These are phyloP conservation scores for Glutinoglossum americanum DNA, from an alignment of 495 filamentous ascomycete genomes.

Conservation along the genomic window DNA sequence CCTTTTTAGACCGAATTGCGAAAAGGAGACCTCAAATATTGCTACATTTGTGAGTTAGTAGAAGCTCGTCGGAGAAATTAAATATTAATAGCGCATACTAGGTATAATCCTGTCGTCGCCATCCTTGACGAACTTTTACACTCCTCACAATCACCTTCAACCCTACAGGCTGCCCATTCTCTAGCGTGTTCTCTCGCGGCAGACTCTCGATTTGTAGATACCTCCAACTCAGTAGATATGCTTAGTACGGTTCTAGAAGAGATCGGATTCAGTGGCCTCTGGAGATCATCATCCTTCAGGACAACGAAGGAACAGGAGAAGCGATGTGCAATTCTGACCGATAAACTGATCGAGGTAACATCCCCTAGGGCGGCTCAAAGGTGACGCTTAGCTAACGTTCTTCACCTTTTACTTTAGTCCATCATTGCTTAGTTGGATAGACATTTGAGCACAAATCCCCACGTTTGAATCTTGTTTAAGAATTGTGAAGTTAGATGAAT, in stretches of 20 bases:
- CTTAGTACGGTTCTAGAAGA: slow-evolving; percentile 27
- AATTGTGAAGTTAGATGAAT: no score
- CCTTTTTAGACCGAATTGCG: no score
- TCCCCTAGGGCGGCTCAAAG: not conserved
- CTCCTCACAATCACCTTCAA: slow-evolving; percentile 27
- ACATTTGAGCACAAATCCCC: not conserved
- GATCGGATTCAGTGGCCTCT: slow-evolving; percentile 34
- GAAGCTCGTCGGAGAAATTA: not conserved
- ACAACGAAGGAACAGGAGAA: slow-evolving; percentile 24
- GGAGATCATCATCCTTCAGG: slow-evolving; percentile 26
- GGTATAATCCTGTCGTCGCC: slow-evolving; percentile 25
- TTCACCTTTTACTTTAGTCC: not conserved
- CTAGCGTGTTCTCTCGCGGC: slow-evolving; percentile 28
- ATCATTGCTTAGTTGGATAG: not conserved
- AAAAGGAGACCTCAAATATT: no score
- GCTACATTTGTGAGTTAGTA: no score
- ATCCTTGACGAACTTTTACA: slow-evolving; percentile 32
- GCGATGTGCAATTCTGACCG: slow-evolving; percentile 28
- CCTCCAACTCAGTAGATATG: slow-evolving; percentile 17
- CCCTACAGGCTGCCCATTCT: slow-evolving; percentile 28
- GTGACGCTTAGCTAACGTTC: not conserved
- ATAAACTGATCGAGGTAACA: slow-evolving; percentile 34
- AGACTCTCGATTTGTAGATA: slow-evolving; percentile 21
- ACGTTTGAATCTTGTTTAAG: no score
- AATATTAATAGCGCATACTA: slow-evolving; percentile 10